Evolutionary conservation across 257 asterid genomes (phyloP), one percentile per base, ranked within the genome.

Genomic region (Solanum chiquidenum): DNA sequence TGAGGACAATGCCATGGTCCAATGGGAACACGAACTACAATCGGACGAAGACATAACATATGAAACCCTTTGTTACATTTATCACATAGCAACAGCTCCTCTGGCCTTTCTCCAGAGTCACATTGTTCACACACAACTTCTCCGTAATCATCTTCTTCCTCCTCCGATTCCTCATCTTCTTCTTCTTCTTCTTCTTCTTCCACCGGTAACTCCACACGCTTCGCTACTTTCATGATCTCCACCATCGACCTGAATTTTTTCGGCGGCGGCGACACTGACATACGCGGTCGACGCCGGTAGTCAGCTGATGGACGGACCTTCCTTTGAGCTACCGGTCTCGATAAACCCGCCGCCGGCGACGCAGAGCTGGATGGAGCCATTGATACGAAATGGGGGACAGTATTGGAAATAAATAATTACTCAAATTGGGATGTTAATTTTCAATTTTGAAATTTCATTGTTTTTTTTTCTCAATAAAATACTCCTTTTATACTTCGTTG

Each of bases 1-100:
- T 86, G 86, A 27, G 94, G 91, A 92, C 99, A 96, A 88, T 89
- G 92, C 99, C 99, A 96, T 6, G 91, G 91, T 5, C 98, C 98
- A 86, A 91, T 88, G 9, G 99, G 99, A 21, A 96, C 88, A 68
- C 98, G 95, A 86, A 94, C 94, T 38, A 92, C 91, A 34, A 96
- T 91, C 1, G 99, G 99, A 88, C 98, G 93, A 68, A 92, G 88
- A 83, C 99, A 96, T 27, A 91, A 87, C 98, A 95, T 93, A 83
- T 96, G 99, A 69, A 88, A 93, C 5, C 98, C 98, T 87, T 88
- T 92, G 72, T 93, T 94, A 71, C 99, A 96, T 83, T 88, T 89
- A n/a, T 96, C 99, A 86, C 99, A 96, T 40, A 96, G 77, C 31
- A 96, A 83, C 62, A 95, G 88, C 94, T 94, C 93, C 7, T 95